Evolutionary conservation across 106 monocot genomes (phyloP), one percentile per base, ranked within the genome.

Genomic region (Iris macrosiphon): DNA sequence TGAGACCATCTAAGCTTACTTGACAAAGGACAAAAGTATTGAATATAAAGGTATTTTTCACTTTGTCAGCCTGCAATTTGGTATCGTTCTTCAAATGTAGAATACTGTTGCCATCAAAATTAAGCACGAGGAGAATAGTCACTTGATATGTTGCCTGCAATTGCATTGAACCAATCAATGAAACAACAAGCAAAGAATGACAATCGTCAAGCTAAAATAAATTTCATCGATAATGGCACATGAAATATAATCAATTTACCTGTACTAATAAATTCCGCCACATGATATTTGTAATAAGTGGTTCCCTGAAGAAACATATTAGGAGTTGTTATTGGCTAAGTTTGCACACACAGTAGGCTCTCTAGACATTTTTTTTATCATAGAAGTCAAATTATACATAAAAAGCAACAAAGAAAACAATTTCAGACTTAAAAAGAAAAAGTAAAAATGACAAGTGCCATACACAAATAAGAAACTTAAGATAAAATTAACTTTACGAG

Each of bases 11-110:
- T 22, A 43, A n/a, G 11, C 69, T 70, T 70, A 88, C 94, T 65
- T 95, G 94, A 23, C 94, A 95, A 41, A 95, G 62, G 14, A 95
- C 94, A 64, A 95, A 95, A 12, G 85, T 82, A 37, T 95, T 95
- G 38, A 95, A 95, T 17, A 95, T 74, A 61, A 95, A 81, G 27
- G 89, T 73, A 57, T 95, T 95, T 30, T 84, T 85, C 29, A 72
- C 64, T 79, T 75, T 79, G 7, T 85, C 81, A 24, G 89, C 89
- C 18, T 79, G 67, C 13, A 49, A 71, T 7, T 13, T 16, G 1
- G 63, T 78, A 7, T 88, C 76, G 76, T 80, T 23, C 17, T 74
- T 62, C 33, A 85, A 51, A 46, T 43, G 46, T 17, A 95, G 73
- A 49, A 95, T 58, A 27, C 61, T 82, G 51, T 31, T 73, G 18